Conservation (phyloP, 352 stramenopile species). For the Peronospora belbahrii region DNA sequence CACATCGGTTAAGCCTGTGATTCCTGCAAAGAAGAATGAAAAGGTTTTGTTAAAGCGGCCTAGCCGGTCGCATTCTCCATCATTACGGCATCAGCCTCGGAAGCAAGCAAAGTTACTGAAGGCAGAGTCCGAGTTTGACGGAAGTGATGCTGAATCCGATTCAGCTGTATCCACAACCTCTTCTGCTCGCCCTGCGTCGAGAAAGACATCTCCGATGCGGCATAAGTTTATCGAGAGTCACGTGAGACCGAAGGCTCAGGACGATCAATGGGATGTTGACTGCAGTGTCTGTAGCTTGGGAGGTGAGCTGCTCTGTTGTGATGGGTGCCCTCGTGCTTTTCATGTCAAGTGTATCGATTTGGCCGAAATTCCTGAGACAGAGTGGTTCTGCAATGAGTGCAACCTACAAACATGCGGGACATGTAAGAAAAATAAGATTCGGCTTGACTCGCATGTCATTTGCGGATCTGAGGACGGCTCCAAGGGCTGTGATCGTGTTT, state of each 20-base stretch:
- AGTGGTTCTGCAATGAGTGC: slow-evolving; percentile 88
- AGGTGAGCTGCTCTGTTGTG: slow-evolving; percentile 87
- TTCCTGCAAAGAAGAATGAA: slow-evolving; percentile 26
- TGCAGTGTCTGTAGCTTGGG: slow-evolving; percentile 82
- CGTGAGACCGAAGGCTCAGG: slow-evolving; percentile 27
- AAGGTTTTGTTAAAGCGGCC: slow-evolving; percentile 16
- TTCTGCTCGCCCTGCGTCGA: slow-evolving; percentile 10
- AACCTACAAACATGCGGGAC: slow-evolving; percentile 68
- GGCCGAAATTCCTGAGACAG: slow-evolving; percentile 51
- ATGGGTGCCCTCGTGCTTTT: slow-evolving; percentile 88
- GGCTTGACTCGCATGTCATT: slow-evolving; percentile 86
- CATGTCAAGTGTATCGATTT: slow-evolving; percentile 83
- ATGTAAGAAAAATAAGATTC: slow-evolving; percentile 85
- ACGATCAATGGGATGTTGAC: slow-evolving; percentile 83
- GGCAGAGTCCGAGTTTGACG: slow-evolving; percentile 17
- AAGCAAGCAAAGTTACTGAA: slow-evolving; percentile 23
- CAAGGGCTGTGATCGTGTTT: slow-evolving; percentile 80
- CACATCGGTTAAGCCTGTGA: slow-evolving; percentile 55
- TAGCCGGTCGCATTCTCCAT: slow-evolving; percentile 18
- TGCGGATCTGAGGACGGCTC: slow-evolving; percentile 84
- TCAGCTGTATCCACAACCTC: slow-evolving; percentile 17
- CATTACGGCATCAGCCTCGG: slow-evolving; percentile 8
- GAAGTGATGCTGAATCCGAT: slow-evolving; percentile 17
- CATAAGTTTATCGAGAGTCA: slow-evolving; percentile 18
- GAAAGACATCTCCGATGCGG: slow-evolving; percentile 19